These are phyloP conservation scores for Gymnopus androsaceus DNA, from an alignment of 1,284 basidiomycete genomes.

Conservation along the genomic window DNA sequence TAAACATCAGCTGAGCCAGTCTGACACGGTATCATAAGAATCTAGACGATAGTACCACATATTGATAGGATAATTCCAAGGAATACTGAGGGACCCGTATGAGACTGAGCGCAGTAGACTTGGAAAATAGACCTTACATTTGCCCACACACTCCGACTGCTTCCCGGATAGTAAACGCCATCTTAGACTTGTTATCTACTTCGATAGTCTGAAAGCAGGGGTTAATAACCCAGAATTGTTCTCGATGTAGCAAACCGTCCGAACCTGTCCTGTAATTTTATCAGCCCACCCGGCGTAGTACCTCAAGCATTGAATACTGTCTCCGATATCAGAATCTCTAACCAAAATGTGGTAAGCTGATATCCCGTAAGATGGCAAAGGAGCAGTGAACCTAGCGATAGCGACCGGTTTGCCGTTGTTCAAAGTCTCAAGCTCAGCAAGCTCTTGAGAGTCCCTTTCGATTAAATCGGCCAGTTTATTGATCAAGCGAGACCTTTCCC, in stretches of 20 bases:
- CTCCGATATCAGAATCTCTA: slow-evolving; percentile 85
- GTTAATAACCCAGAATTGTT: slow-evolving; percentile 16
- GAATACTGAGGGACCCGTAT: slow-evolving; percentile 57
- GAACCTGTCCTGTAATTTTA: slow-evolving; percentile 72
- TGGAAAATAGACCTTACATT: slow-evolving; percentile 55
- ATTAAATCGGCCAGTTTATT: slow-evolving; percentile 91
- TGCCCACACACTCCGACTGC: slow-evolving; percentile 93
- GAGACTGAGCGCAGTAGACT: slow-evolving; percentile 9
- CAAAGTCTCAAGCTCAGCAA: slow-evolving; percentile 78
- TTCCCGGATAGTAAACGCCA: slow-evolving; percentile 88
- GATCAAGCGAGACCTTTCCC: slow-evolving; percentile 78
- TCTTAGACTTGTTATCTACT: slow-evolving; percentile 76
- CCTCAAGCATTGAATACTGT: slow-evolving; percentile 78
- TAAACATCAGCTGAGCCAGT: slow-evolving; percentile 29
- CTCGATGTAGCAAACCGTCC: slow-evolving; percentile 15
- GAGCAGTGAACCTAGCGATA: slow-evolving; percentile 56
- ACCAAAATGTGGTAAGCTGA: slow-evolving; percentile 5
- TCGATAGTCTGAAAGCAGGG: slow-evolving; percentile 63
- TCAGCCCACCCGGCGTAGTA: slow-evolving; percentile 70
- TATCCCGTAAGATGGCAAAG: not conserved
- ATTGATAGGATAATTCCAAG: slow-evolving; percentile 91
- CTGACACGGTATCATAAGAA: slow-evolving; percentile 2
- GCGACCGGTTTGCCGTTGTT: slow-evolving; percentile 87
- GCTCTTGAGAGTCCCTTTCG: slow-evolving; percentile 77
- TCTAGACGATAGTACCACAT: slow-evolving; percentile 72